A percentile compares a stretch with the other conserved stretches of the same genome.
Conservation (phyloP, 805 yeast species). For the Isabelozyma pseudorhagii region DNA sequence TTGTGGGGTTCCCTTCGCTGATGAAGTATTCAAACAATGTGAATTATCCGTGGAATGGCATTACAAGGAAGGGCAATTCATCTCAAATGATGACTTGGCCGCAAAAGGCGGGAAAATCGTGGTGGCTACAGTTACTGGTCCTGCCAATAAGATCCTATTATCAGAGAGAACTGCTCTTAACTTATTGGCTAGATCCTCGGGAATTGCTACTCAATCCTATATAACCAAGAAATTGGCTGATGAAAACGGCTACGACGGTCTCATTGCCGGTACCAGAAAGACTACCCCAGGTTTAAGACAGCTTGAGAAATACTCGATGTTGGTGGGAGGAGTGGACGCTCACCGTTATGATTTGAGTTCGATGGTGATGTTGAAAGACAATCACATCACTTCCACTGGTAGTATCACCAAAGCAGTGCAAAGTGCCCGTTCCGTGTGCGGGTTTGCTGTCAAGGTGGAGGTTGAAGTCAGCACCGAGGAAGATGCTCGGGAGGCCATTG, state of each 20-base stretch:
- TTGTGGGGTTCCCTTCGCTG: conserved; percentile 86
- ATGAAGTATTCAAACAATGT: conserved; percentile 79
- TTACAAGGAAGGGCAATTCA: conserved; percentile 60
- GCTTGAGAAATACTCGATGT: conserved; percentile 89
- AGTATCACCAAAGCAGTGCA: conserved; percentile 82
- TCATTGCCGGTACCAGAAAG: conserved; percentile 93
- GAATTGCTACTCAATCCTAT: conserved; percentile 76
- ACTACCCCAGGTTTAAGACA: conserved; percentile 95
- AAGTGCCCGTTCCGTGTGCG: conserved; percentile 76
- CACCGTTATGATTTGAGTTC: conserved; percentile 89
- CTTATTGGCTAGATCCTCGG: conserved; percentile 77
- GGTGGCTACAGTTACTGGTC: conserved; percentile 78
- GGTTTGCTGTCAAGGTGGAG: conserved; percentile 86
- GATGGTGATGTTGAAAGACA: conserved; percentile 96
- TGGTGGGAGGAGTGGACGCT: conserved; percentile 91
- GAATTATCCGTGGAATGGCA: conserved; percentile 71
- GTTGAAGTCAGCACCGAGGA: conserved; percentile 84
- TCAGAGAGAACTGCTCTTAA: conserved; percentile 88
- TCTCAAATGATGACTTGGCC: conserved; percentile 39
- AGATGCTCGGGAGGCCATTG: conserved; percentile 90
- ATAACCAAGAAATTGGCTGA: conserved; percentile 60
- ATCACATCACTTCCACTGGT: conserved; percentile 90
- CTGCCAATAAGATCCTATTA: conserved; percentile 71
- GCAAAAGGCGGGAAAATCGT: conserved; percentile 52
- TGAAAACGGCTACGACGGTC: conserved; percentile 67